phyloP scores from a whole-genome alignment of 1,284 basidiomycete species.

The Agroathelia rolfsii region DNA sequence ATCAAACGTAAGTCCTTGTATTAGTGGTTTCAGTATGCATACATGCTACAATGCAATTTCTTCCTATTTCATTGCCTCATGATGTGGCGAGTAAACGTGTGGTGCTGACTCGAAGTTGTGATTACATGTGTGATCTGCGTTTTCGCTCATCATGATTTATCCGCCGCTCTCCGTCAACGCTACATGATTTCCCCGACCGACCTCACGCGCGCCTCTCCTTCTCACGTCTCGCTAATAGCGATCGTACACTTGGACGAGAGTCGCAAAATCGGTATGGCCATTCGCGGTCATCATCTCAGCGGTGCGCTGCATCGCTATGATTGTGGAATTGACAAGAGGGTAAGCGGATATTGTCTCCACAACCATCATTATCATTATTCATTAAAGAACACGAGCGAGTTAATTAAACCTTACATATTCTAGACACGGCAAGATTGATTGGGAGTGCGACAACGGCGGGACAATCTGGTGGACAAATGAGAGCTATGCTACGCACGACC shows the following conservation, averaged over 20 bases:
- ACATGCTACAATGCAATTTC: too few relatives aligned
- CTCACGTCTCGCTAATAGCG: slow-evolving; percentile 37
- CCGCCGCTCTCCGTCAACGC: slow-evolving; percentile 3
- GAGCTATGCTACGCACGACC: slow-evolving; percentile 30
- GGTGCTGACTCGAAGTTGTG: too few relatives aligned
- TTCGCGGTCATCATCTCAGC: slow-evolving; percentile 58
- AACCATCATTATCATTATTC: too few relatives aligned
- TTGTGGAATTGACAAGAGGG: slow-evolving; percentile 62
- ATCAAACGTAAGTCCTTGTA: slow-evolving; percentile 44
- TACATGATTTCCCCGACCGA: slow-evolving; percentile 13
- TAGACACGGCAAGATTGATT: slow-evolving; percentile 61
- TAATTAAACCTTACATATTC: too few relatives aligned
- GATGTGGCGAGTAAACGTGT: too few relatives aligned
- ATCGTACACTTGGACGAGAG: slow-evolving; percentile 65
- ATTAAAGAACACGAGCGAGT: too few relatives aligned
- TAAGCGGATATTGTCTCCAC: slow-evolving; percentile 24
- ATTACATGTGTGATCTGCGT: too few relatives aligned
- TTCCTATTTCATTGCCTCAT: too few relatives aligned
- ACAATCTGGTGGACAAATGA: slow-evolving; percentile 57
- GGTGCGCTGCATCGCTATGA: slow-evolving; percentile 65
- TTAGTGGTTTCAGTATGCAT: slow-evolving; percentile 1
- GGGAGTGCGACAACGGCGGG: slow-evolving; percentile 71
- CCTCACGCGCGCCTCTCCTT: too few relatives aligned
- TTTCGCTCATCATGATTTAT: slow-evolving; percentile 4
- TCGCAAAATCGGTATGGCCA: slow-evolving; percentile 64